Percentiles rank a stretch among this genome's conserved stretches.
phyloP scores from a whole-genome alignment of 2,329 filamentous ascomycete species.

The Diplocarpon mali region DNA sequence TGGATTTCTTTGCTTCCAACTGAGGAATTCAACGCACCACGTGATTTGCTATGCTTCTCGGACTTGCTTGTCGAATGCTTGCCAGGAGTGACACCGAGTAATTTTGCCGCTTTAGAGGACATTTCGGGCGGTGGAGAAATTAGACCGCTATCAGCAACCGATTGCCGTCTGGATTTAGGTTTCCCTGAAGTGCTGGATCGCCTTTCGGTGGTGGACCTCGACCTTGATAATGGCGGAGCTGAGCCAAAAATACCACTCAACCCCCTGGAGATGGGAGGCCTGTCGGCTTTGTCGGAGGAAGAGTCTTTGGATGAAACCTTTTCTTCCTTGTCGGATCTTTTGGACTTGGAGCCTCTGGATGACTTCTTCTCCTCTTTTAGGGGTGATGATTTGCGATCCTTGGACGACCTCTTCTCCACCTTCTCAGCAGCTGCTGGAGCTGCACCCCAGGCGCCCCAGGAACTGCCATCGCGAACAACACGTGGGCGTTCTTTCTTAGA shows the following conservation, averaged over 20 bases:
- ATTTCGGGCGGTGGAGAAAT: conserved; percentile 59
- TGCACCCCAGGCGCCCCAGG: conserved; percentile 68
- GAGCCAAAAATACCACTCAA: conserved; percentile 56
- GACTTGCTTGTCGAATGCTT: conserved; percentile 39
- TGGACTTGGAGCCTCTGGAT: conserved; percentile 44
- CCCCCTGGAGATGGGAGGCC: conserved; percentile 33
- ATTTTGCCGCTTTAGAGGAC: conserved; percentile 65
- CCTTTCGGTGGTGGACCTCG: conserved; percentile 57
- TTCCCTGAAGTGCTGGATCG: conserved; percentile 44
- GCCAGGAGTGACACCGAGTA: conserved; percentile 50
- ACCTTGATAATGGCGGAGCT: conserved; percentile 55
- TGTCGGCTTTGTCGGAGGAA: conserved; percentile 46
- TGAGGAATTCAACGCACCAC: conserved; percentile 23
- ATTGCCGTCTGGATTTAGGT: conserved; percentile 54
- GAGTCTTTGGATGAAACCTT: conserved; percentile 57
- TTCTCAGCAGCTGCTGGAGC: conserved; percentile 27
- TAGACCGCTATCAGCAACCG: conserved; percentile 55
- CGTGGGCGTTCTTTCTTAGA: conserved; percentile 68
- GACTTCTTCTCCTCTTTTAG: conserved; percentile 27
- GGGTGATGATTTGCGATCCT: conserved; percentile 22
- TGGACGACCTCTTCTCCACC: conserved; percentile 28
- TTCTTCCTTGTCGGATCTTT: conserved; percentile 49
- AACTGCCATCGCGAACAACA: conserved; percentile 55
- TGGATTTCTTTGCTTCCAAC: not conserved
- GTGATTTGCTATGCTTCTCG: conserved; percentile 36